Conservation (phyloP, 352 stramenopile species). For the Phytophthora nicotianae region DNA sequence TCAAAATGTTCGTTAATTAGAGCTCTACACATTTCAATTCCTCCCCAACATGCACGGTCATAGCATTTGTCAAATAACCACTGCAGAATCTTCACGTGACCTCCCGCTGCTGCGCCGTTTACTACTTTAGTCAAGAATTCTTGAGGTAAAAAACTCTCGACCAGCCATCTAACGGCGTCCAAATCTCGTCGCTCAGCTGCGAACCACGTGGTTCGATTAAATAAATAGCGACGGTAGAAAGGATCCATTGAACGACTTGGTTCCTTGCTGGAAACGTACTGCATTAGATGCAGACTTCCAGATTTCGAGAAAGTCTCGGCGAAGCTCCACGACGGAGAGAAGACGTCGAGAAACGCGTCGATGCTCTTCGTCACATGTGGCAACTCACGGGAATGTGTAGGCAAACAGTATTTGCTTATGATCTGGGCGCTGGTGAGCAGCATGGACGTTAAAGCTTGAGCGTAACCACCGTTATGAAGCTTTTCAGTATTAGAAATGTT, state of each 20-base stretch:
- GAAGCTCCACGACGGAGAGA: constrained; percentile 16
- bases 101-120: constrained; percentile 17
- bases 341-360: constrained; percentile 23
- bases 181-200: constrained; percentile 23
- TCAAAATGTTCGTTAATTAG: constrained; percentile 40
- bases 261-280: constrained; percentile 11
- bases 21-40: constrained; percentile 22
- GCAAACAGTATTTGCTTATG: constrained; percentile 4
- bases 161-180: constrained; percentile 12
- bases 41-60: constrained; percentile 12
- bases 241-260: constrained; percentile 7
- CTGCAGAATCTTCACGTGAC: constrained; percentile 19
- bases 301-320: constrained; percentile 13
- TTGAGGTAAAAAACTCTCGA: constrained; percentile 7
- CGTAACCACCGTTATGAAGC: too few species aligned
- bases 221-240: constrained; percentile 20
- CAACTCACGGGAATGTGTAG: constrained; percentile 2
- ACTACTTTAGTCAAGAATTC: constrained; percentile 25
- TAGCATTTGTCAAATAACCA: constrained; percentile 14
- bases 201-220: constrained; percentile 15
- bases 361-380: constrained; percentile 16
- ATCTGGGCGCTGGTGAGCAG: constrained; percentile 9
- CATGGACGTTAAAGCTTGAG: constrained; percentile 1
- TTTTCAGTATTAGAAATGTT: too few species aligned
- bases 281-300: constrained; percentile 14